Evolutionary conservation across 192 early-diverging fungal genomes (phyloP).

Genomic region (Backusella parvicylindrica): DNA sequence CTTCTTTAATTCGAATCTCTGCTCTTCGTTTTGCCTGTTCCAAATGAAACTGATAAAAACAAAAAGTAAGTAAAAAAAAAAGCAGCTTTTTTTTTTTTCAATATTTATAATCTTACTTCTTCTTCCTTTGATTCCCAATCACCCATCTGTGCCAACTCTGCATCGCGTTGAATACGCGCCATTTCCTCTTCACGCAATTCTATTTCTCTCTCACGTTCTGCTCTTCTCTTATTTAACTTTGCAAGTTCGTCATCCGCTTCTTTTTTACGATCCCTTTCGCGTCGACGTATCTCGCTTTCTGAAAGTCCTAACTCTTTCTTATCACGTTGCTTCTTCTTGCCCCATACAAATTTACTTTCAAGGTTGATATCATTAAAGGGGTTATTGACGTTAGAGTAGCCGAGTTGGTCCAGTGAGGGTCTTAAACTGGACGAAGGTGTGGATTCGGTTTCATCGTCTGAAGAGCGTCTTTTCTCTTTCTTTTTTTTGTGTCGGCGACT

Average conservation of each 20-base stretch:
- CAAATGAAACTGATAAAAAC: slow-evolving; percentile 66
- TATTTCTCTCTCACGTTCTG: slow-evolving; percentile 79
- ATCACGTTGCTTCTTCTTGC: slow-evolving; percentile 88
- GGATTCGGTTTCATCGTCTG: neutral
- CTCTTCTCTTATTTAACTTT: slow-evolving; percentile 74
- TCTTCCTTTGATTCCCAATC: slow-evolving; percentile 95
- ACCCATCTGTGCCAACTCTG: slow-evolving; percentile 85
- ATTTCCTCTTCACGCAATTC: slow-evolving; percentile 80
- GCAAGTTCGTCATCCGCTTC: slow-evolving; percentile 78
- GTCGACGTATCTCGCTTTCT: slow-evolving; percentile 48
- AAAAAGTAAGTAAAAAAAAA: neutral
- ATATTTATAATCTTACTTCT: slow-evolving; percentile 38
- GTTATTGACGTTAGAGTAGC: slow-evolving; percentile 74
- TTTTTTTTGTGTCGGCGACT: neutral
- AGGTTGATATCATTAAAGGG: slow-evolving; percentile 81
- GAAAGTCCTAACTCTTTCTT: slow-evolving; percentile 59
- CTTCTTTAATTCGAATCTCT: slow-evolving; percentile 87
- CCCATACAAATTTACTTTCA: slow-evolving; percentile 88
- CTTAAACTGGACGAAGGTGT: neutral
- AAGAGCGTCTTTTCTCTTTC: neutral
- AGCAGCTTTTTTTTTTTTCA: neutral
- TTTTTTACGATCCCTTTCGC: slow-evolving; percentile 49
- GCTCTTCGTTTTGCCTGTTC: slow-evolving; percentile 88
- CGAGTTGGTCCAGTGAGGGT: slow-evolving; percentile 15
- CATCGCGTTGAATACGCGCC: slow-evolving; percentile 71